Evolutionary conservation across 1,284 basidiomycete genomes (phyloP).

Genomic region (Phylloboletellus chloephorus): DNA sequence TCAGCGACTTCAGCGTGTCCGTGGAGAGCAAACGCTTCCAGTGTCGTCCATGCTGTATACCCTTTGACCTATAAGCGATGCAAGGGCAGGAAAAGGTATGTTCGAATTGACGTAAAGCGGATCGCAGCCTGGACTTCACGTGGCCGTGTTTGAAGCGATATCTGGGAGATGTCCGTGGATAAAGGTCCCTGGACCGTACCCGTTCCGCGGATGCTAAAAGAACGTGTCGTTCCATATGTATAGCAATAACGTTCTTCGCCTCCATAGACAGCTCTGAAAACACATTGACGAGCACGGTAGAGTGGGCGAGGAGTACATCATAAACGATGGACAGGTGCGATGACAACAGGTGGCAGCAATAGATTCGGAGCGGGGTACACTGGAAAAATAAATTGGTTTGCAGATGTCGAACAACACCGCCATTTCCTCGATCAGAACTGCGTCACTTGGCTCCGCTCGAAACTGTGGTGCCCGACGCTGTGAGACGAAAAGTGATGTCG

Average conservation of each 20-base stretch:
- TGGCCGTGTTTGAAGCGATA: constrained; percentile 19
- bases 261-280: constrained; percentile 1
- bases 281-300: constrained; percentile 23
- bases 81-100: constrained; percentile 31
- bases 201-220: constrained; percentile 3
- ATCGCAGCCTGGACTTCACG: constrained; percentile 22
- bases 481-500: constrained; percentile 12
- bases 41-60: constrained; percentile 12
- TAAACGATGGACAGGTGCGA: constrained; percentile 16
- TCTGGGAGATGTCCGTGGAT: constrained; percentile 29
- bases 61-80: constrained; percentile 32
- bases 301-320: constrained; percentile 11
- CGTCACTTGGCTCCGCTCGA: constrained; percentile 10
- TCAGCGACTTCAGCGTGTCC: constrained; percentile 23
- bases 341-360: constrained; percentile 29
- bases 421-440: constrained; percentile 18
- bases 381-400: constrained; percentile 29
- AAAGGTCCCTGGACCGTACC: constrained; percentile 24
- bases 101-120: constrained; percentile 27
- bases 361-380: constrained; percentile 25
- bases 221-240: neutral
- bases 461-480: constrained; percentile 11
- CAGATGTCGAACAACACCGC: constrained; percentile 22
- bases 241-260: neutral
- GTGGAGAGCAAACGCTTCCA: constrained; percentile 24